These are phyloP conservation scores for Elaeis guineensis DNA, from an alignment of 176 grass and related monocot species.

Conservation along the genomic window DNA sequence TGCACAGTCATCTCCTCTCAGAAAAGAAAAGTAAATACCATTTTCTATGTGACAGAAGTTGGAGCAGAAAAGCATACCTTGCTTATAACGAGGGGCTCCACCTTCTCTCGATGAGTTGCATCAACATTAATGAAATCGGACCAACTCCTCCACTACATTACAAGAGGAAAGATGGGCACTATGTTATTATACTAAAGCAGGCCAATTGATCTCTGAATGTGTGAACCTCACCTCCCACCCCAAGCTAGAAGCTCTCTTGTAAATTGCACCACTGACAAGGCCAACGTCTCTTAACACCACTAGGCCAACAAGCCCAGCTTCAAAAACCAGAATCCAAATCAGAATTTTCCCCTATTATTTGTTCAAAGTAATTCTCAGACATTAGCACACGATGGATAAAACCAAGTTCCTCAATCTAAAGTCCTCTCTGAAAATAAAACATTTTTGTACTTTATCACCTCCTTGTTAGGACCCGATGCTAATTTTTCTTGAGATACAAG, in stretches of 20 bases:
- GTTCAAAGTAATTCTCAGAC: too few species aligned
- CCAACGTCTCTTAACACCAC: conserved; percentile 72
- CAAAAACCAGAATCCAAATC: conserved; percentile 2
- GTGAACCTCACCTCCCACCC: conserved; percentile 66
- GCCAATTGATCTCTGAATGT: too few species aligned
- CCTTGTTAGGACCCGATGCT: too few species aligned
- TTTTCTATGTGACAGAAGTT: too few species aligned
- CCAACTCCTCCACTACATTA: conserved; percentile 75
- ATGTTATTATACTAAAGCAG: too few species aligned
- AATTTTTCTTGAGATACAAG: too few species aligned
- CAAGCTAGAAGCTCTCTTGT: conserved; percentile 72
- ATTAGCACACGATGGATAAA: too few species aligned
- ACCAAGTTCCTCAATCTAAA: too few species aligned
- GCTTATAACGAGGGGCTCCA: conserved; percentile 91
- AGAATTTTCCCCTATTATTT: too few species aligned
- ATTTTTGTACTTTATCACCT: too few species aligned
- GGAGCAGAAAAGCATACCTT: conserved; percentile 43
- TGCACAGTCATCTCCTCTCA: conserved; percentile 28
- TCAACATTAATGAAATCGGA: conserved; percentile 81
- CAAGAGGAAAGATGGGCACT: not conserved
- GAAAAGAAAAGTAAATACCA: conserved; percentile 5
- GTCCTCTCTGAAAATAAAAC: too few species aligned
- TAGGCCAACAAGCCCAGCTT: conserved; percentile 81
- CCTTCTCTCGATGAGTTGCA: conserved; percentile 52
- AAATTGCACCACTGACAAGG: conserved; percentile 80